These are phyloP conservation scores for Rhizophagus prolifer DNA, from an alignment of 192 early-diverging fungal genomes.

Conservation along the genomic window DNA sequence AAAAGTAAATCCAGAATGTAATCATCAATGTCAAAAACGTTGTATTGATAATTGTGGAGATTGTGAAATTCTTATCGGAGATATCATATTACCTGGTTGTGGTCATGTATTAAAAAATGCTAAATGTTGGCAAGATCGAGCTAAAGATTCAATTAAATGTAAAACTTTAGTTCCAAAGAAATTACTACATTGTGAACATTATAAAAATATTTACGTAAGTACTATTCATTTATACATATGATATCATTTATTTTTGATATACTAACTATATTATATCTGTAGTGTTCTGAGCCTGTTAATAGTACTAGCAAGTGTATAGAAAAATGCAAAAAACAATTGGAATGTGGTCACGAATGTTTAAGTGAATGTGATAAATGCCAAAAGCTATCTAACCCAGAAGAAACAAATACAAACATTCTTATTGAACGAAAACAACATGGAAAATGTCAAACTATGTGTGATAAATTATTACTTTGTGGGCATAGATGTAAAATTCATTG, in stretches of 20 bases:
- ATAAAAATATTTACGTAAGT: constrained; percentile 16
- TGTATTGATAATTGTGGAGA: constrained; percentile 31
- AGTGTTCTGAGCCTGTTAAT: constrained; percentile 31
- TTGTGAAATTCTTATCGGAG: not conserved
- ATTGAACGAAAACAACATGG: constrained; percentile 12
- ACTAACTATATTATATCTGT: not conserved
- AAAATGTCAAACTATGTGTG: constrained; percentile 21
- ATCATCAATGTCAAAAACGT: not conserved
- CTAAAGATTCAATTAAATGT: constrained; percentile 28
- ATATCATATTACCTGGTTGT: not conserved
- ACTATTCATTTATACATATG: not conserved
- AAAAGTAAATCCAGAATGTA: constrained; percentile 29
- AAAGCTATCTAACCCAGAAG: not conserved
- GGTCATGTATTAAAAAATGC: not conserved
- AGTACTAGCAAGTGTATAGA: constrained; percentile 17
- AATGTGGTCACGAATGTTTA: constrained; percentile 46
- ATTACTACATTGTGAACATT: constrained; percentile 46
- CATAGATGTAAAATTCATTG: constrained; percentile 28
- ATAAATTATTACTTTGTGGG: constrained; percentile 31
- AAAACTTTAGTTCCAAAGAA: constrained; percentile 20
- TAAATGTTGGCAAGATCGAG: not conserved
- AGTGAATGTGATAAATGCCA: constrained; percentile 43
- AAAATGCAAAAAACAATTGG: constrained; percentile 31
- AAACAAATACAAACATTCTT: not conserved
- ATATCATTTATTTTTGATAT: no score